phyloP scores from a whole-genome alignment of 2,329 filamentous ascomycete species.

The Xylaria sp. region DNA sequence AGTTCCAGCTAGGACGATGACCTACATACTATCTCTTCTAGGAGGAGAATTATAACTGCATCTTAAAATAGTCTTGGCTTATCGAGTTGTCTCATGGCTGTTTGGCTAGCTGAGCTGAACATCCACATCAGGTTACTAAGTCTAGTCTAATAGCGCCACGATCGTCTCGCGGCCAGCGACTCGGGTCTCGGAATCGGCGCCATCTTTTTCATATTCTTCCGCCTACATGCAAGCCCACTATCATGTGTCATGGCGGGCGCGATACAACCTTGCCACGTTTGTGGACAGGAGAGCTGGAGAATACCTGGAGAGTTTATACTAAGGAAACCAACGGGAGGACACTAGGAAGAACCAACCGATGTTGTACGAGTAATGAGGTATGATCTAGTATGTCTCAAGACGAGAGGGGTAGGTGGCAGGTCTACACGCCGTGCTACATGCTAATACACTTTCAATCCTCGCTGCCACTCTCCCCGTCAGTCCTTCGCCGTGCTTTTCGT shows the following conservation, averaged over 20 bases:
- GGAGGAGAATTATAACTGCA: neutral
- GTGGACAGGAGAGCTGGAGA: neutral
- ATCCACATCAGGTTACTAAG: constrained; percentile 1
- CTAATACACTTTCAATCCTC: constrained; percentile 1
- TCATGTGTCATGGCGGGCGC: constrained; percentile 3
- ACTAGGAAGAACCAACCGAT: neutral
- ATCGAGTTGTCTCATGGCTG: constrained; percentile 3
- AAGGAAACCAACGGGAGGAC: neutral
- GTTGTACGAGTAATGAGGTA: no score
- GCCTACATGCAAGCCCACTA: neutral
- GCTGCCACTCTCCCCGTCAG: neutral
- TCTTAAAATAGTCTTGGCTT: neutral
- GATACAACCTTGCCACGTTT: constrained; percentile 14
- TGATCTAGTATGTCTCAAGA: neutral
- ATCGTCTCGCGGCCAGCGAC: constrained; percentile 16
- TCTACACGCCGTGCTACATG: neutral
- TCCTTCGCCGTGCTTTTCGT: neutral
- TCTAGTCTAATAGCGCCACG: neutral
- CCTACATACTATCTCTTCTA: neutral
- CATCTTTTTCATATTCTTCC: neutral
- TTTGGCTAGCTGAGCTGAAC: constrained; percentile 30
- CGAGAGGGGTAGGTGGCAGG: neutral
- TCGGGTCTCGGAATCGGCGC: constrained; percentile 10
- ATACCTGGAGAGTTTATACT: neutral
- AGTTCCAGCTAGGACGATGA: neutral